Conservation (phyloP, 2,329 filamentous ascomycete species). For the Hymenoscyphus fraxineus region DNA sequence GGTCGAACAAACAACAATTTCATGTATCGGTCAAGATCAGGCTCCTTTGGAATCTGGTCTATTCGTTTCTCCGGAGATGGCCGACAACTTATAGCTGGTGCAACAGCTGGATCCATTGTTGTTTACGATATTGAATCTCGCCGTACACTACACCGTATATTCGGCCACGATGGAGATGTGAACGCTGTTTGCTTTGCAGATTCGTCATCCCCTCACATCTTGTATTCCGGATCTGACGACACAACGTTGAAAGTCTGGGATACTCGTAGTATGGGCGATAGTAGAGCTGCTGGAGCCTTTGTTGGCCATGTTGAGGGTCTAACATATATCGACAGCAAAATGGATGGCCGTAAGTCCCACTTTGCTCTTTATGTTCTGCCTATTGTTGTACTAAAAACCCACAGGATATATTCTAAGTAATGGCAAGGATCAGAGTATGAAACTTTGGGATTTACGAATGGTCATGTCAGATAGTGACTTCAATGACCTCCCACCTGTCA, state of each 20-base stretch:
- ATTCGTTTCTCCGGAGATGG: conserved; percentile 91
- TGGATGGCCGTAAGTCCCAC: conserved; percentile 51
- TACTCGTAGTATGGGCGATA: conserved; percentile 83
- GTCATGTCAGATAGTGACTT: conserved; percentile 72
- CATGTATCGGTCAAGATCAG: conserved; percentile 18
- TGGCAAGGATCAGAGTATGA: conserved; percentile 94
- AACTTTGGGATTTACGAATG: conserved; percentile 91
- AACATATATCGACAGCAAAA: conserved; percentile 67
- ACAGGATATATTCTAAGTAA: conserved; percentile 79
- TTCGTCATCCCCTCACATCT: conserved; percentile 79
- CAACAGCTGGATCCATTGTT: conserved; percentile 72
- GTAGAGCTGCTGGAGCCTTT: conserved; percentile 64
- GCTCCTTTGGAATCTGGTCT: conserved; percentile 72
- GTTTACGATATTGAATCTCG: conserved; percentile 90
- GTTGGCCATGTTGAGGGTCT: conserved; percentile 64
- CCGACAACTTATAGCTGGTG: conserved; percentile 84
- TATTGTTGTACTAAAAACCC: not conserved
- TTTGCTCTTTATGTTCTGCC: not conserved
- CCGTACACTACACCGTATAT: conserved; percentile 57
- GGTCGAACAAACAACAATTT: not conserved
- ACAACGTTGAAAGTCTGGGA: conserved; percentile 96
- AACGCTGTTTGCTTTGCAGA: conserved; percentile 97
- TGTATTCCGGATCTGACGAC: conserved; percentile 95
- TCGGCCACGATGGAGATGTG: conserved; percentile 80
- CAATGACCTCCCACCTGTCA: conserved; percentile 50